Evolutionary conservation across 2,329 filamentous ascomycete genomes (phyloP), one percentile per base, ranked within the genome.

Genomic region (Penicillium brasilianum): DNA sequence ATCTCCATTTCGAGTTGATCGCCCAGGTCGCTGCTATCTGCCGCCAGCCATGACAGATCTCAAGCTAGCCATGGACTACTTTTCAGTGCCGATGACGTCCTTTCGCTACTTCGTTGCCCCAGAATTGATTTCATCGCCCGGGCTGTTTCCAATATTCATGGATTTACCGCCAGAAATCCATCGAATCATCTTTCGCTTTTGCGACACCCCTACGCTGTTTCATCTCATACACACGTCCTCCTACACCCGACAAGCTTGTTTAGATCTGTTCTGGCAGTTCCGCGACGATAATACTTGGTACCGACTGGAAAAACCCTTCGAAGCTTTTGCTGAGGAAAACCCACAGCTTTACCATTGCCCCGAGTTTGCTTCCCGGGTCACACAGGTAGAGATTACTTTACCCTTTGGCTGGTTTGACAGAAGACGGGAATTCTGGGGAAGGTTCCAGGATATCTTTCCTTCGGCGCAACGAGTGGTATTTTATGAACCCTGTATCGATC

Each of bases 201-300:
- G 48, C 18, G 28, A 50, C 13, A 50, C 16, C 28, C 48, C 48
- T 13, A 50, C 48, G 16, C 48, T 50, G n/a, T 50, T 50, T 16
- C 48, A 50, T 50, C 48, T 50, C 30, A 50, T 34, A n/a, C 48
- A 50, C 11, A 34, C 48, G 13, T 50, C 28, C 28, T 36, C 48
- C 4, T 50, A 50, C 28, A 50, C 28, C 48, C n/a, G 48, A 14
- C 48, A 22, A 4, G 25, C 20, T 34, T 50, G 48, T 22, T 30
- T 14, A 18, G 48, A 18, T 13, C 16, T 50, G 28, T 50, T 50
- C 28, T 50, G 48, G 48, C 20, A 36, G 30, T n/a, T 13, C 1
- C 4, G 9, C 10, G 48, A 50, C 4, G 10, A 20, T 3, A 18
- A 50, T 22, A n/a, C 18, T n/a, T 50, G 48, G 48, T 50, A 50